phyloP scores from a whole-genome alignment of 306 rosid genomes.

The Pyrus betulifolia region DNA sequence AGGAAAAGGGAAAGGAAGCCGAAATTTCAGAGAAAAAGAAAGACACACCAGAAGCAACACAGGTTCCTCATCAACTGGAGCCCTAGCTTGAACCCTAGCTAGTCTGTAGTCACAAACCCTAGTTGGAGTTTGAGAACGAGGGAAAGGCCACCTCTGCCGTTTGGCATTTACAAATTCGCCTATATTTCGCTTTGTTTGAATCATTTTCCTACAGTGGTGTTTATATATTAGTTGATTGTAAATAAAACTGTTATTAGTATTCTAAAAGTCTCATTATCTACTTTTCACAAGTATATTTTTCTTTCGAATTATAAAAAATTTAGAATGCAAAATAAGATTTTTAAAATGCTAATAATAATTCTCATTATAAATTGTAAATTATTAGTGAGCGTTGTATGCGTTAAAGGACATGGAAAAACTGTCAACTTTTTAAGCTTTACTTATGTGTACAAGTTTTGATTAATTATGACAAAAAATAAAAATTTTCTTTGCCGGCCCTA shows the following conservation, averaged over 20 bases:
- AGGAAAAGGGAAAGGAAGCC: not conserved
- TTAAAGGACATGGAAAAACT: not conserved
- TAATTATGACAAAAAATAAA: not conserved
- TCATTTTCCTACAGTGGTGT: not conserved
- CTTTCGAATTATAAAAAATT: too few species aligned
- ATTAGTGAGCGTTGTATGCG: not conserved
- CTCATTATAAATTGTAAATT: not conserved
- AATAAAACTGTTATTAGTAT: too few species aligned
- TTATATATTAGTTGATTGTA: not conserved
- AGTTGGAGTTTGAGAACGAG: not conserved
- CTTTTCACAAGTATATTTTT: too few species aligned
- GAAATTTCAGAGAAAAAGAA: not conserved
- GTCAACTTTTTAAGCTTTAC: not conserved
- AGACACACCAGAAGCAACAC: not conserved
- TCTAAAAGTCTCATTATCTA: too few species aligned
- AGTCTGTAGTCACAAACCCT: not conserved
- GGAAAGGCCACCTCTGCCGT: not conserved
- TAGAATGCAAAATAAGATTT: too few species aligned
- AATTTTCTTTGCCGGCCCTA: not conserved
- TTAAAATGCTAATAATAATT: rapidly evolving
- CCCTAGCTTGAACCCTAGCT: not conserved
- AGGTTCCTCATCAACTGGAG: conserved; percentile 3
- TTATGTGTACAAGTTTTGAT: not conserved
- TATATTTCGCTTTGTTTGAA: not conserved
- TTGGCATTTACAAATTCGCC: too few species aligned